Conservation (phyloP, 2,329 filamentous ascomycete genomes). For the Pyrenophora tritici-repentis region DNA sequence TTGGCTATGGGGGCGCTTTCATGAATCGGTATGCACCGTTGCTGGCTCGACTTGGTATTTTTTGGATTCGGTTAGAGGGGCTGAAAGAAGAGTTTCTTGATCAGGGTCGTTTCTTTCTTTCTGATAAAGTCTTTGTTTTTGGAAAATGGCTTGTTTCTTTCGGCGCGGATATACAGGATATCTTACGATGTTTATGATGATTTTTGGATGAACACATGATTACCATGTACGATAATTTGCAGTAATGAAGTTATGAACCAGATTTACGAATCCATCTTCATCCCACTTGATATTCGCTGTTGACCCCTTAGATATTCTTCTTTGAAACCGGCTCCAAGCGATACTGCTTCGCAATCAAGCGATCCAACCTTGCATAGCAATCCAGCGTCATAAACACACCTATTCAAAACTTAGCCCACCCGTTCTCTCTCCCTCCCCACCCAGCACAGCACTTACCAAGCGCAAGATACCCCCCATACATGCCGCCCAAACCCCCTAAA, state of each 20-base stretch:
- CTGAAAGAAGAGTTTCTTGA: too few relatives aligned
- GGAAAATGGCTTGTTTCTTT: too few relatives aligned
- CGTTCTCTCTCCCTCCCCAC: neutral
- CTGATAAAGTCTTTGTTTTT: too few relatives aligned
- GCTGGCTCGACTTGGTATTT: too few relatives aligned
- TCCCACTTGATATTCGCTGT: too few relatives aligned
- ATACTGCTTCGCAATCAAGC: conserved; percentile 28
- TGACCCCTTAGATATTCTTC: conserved; percentile 31
- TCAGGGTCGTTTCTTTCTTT: neutral
- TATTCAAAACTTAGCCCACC: conserved; percentile 8
- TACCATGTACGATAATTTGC: neutral
- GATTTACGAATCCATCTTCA: neutral
- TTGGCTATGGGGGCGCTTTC: conserved; percentile 14
- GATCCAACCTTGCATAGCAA: conserved; percentile 41
- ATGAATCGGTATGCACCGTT: neutral
- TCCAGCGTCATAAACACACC: conserved; percentile 46
- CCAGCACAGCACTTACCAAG: conserved; percentile 30
- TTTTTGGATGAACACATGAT: too few relatives aligned
- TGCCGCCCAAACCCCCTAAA: conserved; percentile 35
- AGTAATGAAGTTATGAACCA: neutral
- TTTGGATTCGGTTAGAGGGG: too few relatives aligned
- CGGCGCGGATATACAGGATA: too few relatives aligned
- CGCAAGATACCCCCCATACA: conserved; percentile 48
- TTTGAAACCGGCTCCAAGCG: conserved; percentile 34
- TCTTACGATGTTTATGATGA: too few relatives aligned